Conservation (phyloP, 164 flowering plant genomes). For the Kalanchoe fedtschenkoi region DNA sequence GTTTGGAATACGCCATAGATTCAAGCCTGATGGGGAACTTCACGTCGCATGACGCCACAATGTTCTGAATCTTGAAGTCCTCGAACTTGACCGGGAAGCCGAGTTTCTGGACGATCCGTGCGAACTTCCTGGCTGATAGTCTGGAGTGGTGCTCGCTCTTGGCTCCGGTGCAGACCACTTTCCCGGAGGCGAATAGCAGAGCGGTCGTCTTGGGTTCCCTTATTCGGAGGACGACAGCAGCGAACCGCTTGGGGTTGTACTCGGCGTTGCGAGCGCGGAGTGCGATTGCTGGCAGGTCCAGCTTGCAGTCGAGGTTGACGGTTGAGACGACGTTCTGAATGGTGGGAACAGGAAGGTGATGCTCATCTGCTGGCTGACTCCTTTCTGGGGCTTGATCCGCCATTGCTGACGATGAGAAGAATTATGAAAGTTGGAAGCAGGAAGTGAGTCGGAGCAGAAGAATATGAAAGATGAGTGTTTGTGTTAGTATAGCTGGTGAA, state of each 20-base stretch:
- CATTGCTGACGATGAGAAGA: no score
- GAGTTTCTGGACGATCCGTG: conserved; percentile 86
- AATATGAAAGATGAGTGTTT: no score
- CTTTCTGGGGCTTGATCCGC: conserved; percentile 51
- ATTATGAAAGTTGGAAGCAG: no score
- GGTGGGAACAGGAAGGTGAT: conserved; percentile 65
- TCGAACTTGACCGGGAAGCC: conserved; percentile 85
- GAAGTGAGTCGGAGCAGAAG: no score
- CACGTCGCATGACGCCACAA: conserved; percentile 86
- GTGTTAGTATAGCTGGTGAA: no score
- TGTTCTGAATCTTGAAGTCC: conserved; percentile 92
- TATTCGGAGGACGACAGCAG: conserved; percentile 88
- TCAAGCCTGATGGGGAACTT: conserved; percentile 87
- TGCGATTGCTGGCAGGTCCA: conserved; percentile 79
- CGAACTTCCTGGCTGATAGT: conserved; percentile 93
- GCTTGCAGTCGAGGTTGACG: conserved; percentile 81
- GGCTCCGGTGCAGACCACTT: conserved; percentile 98
- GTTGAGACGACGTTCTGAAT: conserved; percentile 92
- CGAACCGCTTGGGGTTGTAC: conserved; percentile 96
- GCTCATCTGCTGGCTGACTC: conserved; percentile 51
- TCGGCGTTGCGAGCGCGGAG: conserved; percentile 87
- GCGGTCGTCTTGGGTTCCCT: conserved; percentile 95
- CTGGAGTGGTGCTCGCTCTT: conserved; percentile 91
- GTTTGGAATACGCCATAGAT: conserved; percentile 71
- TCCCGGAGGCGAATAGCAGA: conserved; percentile 85